Percentiles rank a stretch among this genome's conserved stretches.
These are phyloP conservation scores for Serendipita sp. DNA, from an alignment of 768 basidiomycete species.

Conservation along the genomic window DNA sequence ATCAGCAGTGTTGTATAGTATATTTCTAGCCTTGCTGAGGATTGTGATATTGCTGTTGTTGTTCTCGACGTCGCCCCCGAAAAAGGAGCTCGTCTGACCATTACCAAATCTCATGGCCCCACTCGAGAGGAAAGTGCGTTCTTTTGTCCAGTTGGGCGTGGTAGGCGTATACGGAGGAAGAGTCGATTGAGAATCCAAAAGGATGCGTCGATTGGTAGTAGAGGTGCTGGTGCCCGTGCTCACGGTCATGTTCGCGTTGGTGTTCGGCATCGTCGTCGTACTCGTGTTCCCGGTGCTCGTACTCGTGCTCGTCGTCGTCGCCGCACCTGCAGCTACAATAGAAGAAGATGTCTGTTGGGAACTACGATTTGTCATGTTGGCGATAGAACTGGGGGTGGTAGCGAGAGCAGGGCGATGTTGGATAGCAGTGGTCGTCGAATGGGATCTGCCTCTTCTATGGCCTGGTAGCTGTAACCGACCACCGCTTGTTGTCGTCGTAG, in stretches of 20 bases:
- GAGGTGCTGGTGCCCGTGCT: too few relatives aligned
- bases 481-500: too few relatives aligned
- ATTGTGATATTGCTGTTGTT: not conserved
- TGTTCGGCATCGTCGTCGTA: not conserved
- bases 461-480: not conserved
- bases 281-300: too few relatives aligned
- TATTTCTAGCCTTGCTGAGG: not conserved
- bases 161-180: not conserved
- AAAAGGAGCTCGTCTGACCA: too few relatives aligned
- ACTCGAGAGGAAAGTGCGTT: not conserved
- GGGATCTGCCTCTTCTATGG: not conserved
- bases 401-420: slow-evolving; percentile 3
- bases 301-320: too few relatives aligned
- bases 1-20: not conserved
- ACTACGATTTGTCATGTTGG: too few relatives aligned
- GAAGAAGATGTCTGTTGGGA: too few relatives aligned
- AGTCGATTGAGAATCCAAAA: not conserved
- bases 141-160: not conserved
- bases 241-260: not conserved
- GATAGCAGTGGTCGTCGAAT: not conserved
- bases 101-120: not conserved
- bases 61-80: not conserved
- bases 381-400: not conserved
- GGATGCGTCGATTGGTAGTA: too few relatives aligned
- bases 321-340: too few relatives aligned